Conservation (phyloP, 805 yeast genomes). For the Starmerella bombi region DNA sequence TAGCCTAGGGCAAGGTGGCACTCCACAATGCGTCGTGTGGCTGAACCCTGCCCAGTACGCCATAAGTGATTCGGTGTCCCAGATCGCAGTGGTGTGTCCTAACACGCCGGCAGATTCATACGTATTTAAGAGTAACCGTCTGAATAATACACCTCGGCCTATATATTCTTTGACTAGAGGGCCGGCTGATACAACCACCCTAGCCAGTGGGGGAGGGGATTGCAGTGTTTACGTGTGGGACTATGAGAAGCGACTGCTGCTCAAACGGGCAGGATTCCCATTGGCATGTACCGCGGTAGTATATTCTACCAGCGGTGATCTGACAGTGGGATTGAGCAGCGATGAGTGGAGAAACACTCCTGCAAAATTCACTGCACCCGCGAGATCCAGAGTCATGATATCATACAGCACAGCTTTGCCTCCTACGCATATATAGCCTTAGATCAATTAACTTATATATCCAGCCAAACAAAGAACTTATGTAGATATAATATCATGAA, state of each 20-base stretch:
- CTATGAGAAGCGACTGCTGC: constrained; percentile 1
- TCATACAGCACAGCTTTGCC: no score
- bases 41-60: constrained; percentile 7
- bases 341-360: constrained; percentile 12
- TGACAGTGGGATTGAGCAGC: constrained; percentile 10
- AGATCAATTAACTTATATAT: no score
- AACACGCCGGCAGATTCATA: constrained; percentile 1
- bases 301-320: constrained; percentile 4
- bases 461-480: no score
- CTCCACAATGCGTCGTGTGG: constrained; percentile 1
- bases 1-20: not conserved
- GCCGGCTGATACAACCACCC: not conserved
- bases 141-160: constrained; percentile 3
- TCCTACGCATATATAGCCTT: not conserved
- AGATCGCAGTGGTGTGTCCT: constrained; percentile 5
- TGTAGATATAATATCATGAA: not conserved
- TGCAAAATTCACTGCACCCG: not conserved
- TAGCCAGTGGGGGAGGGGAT: constrained; percentile 14
- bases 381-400: constrained; percentile 6
- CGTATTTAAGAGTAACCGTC: constrained; percentile 9
- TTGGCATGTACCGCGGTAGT: constrained; percentile 11
- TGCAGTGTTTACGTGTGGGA: constrained; percentile 10
- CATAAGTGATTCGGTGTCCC: constrained; percentile 7
- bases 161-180: constrained; percentile 7
- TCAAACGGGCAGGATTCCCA: constrained; percentile 3